These are phyloP conservation scores for Pseudogymnoascus sp. DNA, from an alignment of 2,329 filamentous ascomycete genomes.

Conservation along the genomic window DNA sequence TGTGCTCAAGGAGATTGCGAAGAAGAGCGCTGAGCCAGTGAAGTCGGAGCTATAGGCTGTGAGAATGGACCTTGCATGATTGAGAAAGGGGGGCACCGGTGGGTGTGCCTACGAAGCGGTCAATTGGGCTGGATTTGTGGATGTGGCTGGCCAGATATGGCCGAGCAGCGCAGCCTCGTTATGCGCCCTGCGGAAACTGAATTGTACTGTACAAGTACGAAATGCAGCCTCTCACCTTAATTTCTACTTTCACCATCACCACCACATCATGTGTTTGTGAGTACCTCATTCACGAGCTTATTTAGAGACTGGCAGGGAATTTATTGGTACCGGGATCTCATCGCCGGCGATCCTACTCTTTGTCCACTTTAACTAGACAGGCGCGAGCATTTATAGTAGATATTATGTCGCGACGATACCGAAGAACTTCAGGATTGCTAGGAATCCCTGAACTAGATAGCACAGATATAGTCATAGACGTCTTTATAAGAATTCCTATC, in stretches of 20 bases:
- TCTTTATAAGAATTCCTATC: not conserved
- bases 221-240: not conserved
- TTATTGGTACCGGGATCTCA: not conserved
- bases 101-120: not conserved
- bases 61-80: not conserved
- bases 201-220: not conserved
- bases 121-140: not conserved
- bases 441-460: not conserved
- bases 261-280: not conserved
- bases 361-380: not conserved
- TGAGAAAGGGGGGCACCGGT: not conserved
- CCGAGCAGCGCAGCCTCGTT: not conserved
- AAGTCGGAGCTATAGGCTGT: slow-evolving; percentile 4
- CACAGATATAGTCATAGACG: not conserved
- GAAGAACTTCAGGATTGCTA: not conserved
- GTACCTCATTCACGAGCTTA: not conserved
- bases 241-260: not conserved
- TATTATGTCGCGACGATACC: not conserved
- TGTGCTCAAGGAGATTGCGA: slow-evolving; percentile 63
- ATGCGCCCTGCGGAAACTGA: not conserved
- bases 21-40: slow-evolving; percentile 20
- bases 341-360: not conserved
- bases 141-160: not conserved
- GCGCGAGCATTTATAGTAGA: not conserved
- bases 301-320: not conserved